Evolutionary conservation across 2,329 filamentous ascomycete species (phyloP).

Genomic region (Acrocalymma vagum): DNA sequence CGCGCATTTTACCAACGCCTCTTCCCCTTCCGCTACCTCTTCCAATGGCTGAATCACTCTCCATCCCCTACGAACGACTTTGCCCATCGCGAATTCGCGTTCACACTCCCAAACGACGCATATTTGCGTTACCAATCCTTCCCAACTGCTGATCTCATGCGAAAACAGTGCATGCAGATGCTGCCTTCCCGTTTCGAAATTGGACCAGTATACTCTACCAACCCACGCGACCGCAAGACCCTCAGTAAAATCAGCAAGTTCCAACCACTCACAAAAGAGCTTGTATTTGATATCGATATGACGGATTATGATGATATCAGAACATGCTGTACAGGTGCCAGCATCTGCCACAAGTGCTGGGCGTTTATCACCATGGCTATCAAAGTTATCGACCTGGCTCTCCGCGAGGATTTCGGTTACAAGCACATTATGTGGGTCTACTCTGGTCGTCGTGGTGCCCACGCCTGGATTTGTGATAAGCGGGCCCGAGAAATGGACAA

Average conservation of each 20-base stretch:
- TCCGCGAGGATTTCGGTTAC: slow-evolving; percentile 96
- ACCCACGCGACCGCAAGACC: slow-evolving; percentile 91
- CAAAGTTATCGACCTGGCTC: slow-evolving; percentile 85
- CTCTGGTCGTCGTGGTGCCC: slow-evolving; percentile 92
- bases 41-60: slow-evolving; percentile 97
- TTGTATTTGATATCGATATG: slow-evolving; percentile 99
- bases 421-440: slow-evolving; percentile 98
- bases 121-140: slow-evolving; percentile 93
- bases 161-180: slow-evolving; percentile 87
- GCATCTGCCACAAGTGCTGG: slow-evolving; percentile 96
- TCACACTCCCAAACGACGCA: slow-evolving; percentile 90
- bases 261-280: slow-evolving; percentile 86
- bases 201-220: slow-evolving; percentile 93
- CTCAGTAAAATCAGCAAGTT: slow-evolving; percentile 83
- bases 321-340: slow-evolving; percentile 92
- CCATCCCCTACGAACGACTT: slow-evolving; percentile 88
- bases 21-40: slow-evolving; percentile 93
- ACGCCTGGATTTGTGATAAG: slow-evolving; percentile 98
- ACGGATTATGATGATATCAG: slow-evolving; percentile 98
- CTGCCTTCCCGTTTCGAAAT: slow-evolving; percentile 97
- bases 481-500: slow-evolving; percentile 86
- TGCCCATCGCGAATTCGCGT: slow-evolving; percentile 91
- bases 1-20: slow-evolving; percentile 93
- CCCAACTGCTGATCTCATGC: slow-evolving; percentile 74
- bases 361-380: slow-evolving; percentile 98